These are phyloP conservation scores for Aspergillus fischeri DNA, from an alignment of 2,329 filamentous ascomycete species.

Conservation along the genomic window DNA sequence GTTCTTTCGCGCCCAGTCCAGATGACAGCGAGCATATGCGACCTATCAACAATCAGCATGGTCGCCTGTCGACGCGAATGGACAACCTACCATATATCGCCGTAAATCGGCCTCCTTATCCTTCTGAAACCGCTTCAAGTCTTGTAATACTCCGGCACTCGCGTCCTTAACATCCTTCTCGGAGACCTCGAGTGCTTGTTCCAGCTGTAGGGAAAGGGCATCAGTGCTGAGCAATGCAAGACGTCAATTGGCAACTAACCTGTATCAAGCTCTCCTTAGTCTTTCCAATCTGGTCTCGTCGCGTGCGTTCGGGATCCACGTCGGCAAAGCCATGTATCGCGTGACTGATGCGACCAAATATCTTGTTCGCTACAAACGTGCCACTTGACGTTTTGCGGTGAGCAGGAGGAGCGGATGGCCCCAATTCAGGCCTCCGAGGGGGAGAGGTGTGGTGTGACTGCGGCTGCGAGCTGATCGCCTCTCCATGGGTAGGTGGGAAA, in stretches of 20 bases:
- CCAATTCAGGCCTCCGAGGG: conserved; percentile 35
- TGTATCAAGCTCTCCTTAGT: conserved; percentile 78
- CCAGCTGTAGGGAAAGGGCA: conserved; percentile 55
- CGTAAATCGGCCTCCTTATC: conserved; percentile 95
- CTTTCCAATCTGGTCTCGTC: conserved; percentile 91
- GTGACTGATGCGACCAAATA: conserved; percentile 92
- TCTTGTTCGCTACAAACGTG: conserved; percentile 87
- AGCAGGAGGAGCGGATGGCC: conserved; percentile 34
- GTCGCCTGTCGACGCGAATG: neutral
- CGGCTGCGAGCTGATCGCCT: conserved; percentile 57
- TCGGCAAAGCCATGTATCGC: conserved; percentile 95
- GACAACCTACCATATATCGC: conserved; percentile 80
- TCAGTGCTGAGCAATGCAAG: conserved; percentile 4
- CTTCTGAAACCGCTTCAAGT: conserved; percentile 85
- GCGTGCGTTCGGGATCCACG: conserved; percentile 87
- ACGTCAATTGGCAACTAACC: conserved; percentile 30
- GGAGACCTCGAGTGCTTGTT: conserved; percentile 83
- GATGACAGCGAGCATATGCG: conserved; percentile 85
- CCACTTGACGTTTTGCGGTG: conserved; percentile 81
- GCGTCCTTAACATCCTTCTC: conserved; percentile 92
- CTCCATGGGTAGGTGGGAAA: conserved; percentile 84
- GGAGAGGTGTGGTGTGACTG: conserved; percentile 69
- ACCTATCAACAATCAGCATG: conserved; percentile 52
- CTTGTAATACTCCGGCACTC: conserved; percentile 79
- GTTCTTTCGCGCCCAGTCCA: conserved; percentile 91